phyloP scores from a whole-genome alignment of 2,329 filamentous ascomycete genomes.

The Claviceps cyperi region DNA sequence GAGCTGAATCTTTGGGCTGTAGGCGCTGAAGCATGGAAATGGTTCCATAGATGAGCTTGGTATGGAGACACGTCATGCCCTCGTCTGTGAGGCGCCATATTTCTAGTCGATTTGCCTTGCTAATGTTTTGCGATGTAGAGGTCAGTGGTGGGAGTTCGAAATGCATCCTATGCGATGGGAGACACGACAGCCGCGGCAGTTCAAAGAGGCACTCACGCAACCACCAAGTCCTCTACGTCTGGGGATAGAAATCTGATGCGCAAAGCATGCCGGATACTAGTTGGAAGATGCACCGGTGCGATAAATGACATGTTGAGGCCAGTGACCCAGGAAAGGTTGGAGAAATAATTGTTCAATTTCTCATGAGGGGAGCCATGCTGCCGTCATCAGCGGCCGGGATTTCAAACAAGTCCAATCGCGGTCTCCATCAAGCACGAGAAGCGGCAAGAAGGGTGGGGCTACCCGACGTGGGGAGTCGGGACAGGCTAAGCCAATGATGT shows the following conservation, averaged over 20 bases:
- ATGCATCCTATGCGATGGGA: background rate
- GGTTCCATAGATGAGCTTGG: conserved; percentile 67
- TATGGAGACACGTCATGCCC: conserved; percentile 48
- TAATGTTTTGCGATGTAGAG: conserved; percentile 18
- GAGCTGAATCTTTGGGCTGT: conserved; percentile 55
- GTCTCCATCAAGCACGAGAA: background rate
- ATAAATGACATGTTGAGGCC: conserved; percentile 66
- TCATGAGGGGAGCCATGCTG: conserved; percentile 13
- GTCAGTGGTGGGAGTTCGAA: conserved; percentile 1
- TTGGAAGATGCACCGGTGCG: conserved; percentile 82
- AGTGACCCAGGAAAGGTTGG: conserved; percentile 1
- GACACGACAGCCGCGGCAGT: background rate
- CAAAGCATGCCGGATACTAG: conserved; percentile 79
- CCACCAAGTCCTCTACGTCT: conserved; percentile 67
- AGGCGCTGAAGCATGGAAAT: conserved; percentile 75
- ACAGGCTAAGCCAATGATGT: no score
- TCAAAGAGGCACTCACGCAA: conserved; percentile 51
- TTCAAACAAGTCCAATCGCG: background rate
- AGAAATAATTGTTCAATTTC: conserved; percentile 4
- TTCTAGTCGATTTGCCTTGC: conserved; percentile 75
- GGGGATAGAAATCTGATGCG: conserved; percentile 61
- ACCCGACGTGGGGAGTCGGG: background rate
- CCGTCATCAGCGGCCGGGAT: conserved; percentile 1
- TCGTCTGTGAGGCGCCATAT: conserved; percentile 59
- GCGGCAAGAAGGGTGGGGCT: background rate